Conservation (phyloP, 1,284 basidiomycete species). For the Malassezia caprae region DNA sequence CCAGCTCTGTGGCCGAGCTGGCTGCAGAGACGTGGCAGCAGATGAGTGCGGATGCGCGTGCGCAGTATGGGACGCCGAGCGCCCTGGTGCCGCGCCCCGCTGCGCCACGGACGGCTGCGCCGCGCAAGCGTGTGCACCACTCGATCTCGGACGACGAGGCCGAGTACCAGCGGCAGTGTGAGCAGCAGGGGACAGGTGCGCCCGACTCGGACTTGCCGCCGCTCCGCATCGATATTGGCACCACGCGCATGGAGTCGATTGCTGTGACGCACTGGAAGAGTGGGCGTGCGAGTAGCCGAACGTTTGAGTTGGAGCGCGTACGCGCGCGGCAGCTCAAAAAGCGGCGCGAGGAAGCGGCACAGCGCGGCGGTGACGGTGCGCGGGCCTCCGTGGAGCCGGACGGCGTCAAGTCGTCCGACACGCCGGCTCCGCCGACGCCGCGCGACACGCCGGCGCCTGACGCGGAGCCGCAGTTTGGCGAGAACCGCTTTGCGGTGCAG, state of each 20-base stretch:
- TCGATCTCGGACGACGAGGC: conserved; percentile 18
- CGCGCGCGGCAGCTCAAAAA: conserved; percentile 27
- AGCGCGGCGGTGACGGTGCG: conserved; percentile 8
- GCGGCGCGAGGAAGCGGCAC: conserved; percentile 21
- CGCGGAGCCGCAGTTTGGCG: conserved; percentile 29
- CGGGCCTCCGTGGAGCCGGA: conserved; percentile 5
- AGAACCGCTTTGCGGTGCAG: conserved; percentile 44
- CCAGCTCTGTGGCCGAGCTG: conserved; percentile 1
- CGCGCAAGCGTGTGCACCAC: background rate
- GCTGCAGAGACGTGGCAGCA: conserved; percentile 6
- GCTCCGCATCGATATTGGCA: conserved; percentile 14
- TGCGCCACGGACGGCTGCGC: background rate
- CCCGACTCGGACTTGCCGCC: conserved; percentile 3
- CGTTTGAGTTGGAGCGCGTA: conserved; percentile 36
- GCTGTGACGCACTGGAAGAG: conserved; percentile 24
- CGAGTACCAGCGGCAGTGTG: conserved; percentile 16
- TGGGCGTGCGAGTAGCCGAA: conserved; percentile 36
- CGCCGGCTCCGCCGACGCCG: conserved; percentile 4
- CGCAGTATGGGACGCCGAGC: background rate
- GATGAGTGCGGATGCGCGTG: background rate
- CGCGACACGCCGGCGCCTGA: conserved; percentile 12
- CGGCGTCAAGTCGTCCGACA: conserved; percentile 11
- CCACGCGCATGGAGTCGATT: conserved; percentile 20
- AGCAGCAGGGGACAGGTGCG: background rate
- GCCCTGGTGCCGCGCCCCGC: background rate